A percentile compares a stretch with the other conserved stretches of the same genome.
Evolutionary conservation across 805 yeast genomes (phyloP).

Genomic region (Wickerhamomyces queroliae): DNA sequence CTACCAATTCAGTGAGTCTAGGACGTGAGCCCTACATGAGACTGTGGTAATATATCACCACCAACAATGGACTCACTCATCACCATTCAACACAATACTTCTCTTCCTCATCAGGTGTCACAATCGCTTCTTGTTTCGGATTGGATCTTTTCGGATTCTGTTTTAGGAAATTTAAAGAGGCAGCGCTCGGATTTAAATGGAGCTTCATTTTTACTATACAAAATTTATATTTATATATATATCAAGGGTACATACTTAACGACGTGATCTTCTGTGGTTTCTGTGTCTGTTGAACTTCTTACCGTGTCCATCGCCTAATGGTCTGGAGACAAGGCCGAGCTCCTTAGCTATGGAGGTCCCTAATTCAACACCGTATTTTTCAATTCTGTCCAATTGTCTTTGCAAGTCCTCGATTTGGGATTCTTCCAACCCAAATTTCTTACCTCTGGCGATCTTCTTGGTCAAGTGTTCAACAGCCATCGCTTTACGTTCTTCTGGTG

Average conservation of each 20-base stretch:
- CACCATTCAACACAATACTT: too few species aligned
- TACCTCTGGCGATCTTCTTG: slow-evolving; percentile 65
- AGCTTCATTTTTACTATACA: background rate
- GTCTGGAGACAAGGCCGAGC: slow-evolving; percentile 41
- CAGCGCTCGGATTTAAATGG: too few species aligned
- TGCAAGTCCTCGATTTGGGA: slow-evolving; percentile 47
- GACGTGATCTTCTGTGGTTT: slow-evolving; percentile 6
- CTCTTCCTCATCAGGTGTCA: too few species aligned
- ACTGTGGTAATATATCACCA: too few species aligned
- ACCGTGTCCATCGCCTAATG: slow-evolving; percentile 1
- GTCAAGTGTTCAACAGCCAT: slow-evolving; percentile 62
- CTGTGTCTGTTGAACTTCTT: slow-evolving; percentile 7
- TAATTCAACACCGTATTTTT: slow-evolving; percentile 76
- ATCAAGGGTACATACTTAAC: background rate
- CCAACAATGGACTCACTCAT: too few species aligned
- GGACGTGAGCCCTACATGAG: too few species aligned
- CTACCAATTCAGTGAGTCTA: too few species aligned
- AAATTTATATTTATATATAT: background rate
- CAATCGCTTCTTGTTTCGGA: too few species aligned
- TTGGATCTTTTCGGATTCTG: background rate
- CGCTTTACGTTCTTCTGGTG: slow-evolving; percentile 67
- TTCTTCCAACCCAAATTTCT: slow-evolving; percentile 67
- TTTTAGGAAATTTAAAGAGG: too few species aligned
- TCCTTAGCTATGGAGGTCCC: slow-evolving; percentile 64
- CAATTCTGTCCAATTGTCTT: slow-evolving; percentile 62